These are phyloP conservation scores for Globisporangium sylvaticum DNA, from an alignment of 352 stramenopile species.

Conservation along the genomic window DNA sequence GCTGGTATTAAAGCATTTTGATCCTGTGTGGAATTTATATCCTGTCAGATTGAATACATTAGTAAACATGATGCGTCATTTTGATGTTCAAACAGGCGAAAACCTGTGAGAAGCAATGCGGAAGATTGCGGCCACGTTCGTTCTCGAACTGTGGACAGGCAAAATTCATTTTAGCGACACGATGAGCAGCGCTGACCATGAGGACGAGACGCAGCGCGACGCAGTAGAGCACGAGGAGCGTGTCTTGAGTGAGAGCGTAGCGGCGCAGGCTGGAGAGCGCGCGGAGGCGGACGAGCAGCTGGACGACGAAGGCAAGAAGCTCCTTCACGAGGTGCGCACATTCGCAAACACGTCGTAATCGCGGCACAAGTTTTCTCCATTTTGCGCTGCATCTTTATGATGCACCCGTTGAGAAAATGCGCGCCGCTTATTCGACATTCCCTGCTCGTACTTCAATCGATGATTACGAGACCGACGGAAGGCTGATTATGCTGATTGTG, in stretches of 20 bases:
- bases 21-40: neutral
- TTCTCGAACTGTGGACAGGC: neutral
- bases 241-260: neutral
- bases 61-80: neutral
- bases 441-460: neutral
- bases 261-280: neutral
- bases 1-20: neutral
- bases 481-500: neutral
- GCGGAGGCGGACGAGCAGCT: slow-evolving; percentile 1
- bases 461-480: neutral
- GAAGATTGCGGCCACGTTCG: neutral
- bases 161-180: neutral
- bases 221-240: neutral
- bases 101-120: neutral
- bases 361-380: neutral
- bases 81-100: neutral
- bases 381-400: neutral
- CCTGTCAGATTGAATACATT: neutral
- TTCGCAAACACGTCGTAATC: neutral
- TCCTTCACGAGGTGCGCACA: slow-evolving; percentile 14
- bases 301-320: slow-evolving; percentile 14
- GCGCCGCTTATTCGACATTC: too few species aligned
- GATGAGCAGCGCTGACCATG: neutral
- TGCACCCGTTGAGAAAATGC: neutral
- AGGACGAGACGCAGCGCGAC: neutral